A percentile compares a stretch with the other conserved stretches of the same genome.
phyloP scores from a whole-genome alignment of 108 stramenopile species.

The Fistulifera pelliculosa region DNA sequence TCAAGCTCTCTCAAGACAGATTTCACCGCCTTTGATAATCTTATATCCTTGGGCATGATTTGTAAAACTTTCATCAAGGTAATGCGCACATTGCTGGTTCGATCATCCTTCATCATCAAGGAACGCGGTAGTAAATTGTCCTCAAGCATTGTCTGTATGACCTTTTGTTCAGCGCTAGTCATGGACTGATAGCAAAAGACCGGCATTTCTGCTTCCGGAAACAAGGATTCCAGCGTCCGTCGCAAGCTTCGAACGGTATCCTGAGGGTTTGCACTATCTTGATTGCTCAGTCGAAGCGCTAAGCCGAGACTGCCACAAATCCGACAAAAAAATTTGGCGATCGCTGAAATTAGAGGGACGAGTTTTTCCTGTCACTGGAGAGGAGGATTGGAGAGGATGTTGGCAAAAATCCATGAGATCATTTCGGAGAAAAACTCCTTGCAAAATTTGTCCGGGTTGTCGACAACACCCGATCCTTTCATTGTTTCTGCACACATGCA shows the following conservation, averaged over 20 bases:
- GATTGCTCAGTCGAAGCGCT: conserved; percentile 43
- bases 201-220: conserved; percentile 7
- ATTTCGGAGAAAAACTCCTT: conserved; percentile 32
- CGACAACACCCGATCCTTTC: conserved; percentile 15
- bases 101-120: conserved; percentile 68
- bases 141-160: conserved; percentile 42
- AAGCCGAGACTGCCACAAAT: conserved; percentile 59
- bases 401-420: conserved; percentile 43
- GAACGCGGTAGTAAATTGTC: conserved; percentile 55
- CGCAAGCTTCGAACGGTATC: conserved; percentile 24
- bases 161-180: conserved; percentile 45
- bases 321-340: conserved; percentile 66
- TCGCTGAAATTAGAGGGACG: conserved; percentile 41
- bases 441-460: conserved; percentile 18
- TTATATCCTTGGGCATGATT: conserved; percentile 55
- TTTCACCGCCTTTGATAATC: conserved; percentile 27
- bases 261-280: conserved; percentile 10
- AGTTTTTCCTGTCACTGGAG: too few relatives aligned
- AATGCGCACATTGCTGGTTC: conserved; percentile 70
- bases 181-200: conserved; percentile 30
- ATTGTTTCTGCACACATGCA: conserved; percentile 31
- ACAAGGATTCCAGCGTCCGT: conserved; percentile 11
- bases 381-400: too few relatives aligned
- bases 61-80: conserved; percentile 61
- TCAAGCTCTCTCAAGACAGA: conserved; percentile 50